A percentile compares a stretch with the other conserved stretches of the same genome.
phyloP scores from a whole-genome alignment of 805 yeast species.

The Yarrowia sp. region DNA sequence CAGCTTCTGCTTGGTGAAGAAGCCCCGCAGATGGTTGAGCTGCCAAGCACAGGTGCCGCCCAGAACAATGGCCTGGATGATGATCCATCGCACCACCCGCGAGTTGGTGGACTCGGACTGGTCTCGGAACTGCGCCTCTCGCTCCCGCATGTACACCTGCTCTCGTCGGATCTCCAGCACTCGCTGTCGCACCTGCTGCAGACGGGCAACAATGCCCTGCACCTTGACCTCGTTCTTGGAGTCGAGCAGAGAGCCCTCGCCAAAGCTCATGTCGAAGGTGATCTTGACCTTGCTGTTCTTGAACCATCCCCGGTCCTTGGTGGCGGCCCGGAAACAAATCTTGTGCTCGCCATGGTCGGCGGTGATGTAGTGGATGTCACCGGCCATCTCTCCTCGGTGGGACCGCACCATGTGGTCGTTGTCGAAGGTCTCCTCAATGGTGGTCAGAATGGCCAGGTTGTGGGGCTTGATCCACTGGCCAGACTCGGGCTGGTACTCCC shows the following conservation, averaged over 20 bases:
- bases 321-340: conserved; percentile 65
- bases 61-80: conserved; percentile 66
- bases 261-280: conserved; percentile 66
- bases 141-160: conserved; percentile 56
- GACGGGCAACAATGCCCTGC: conserved; percentile 51
- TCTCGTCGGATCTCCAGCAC: conserved; percentile 59
- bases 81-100: conserved; percentile 68
- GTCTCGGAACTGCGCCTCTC: conserved; percentile 75
- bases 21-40: conserved; percentile 68
- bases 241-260: conserved; percentile 63
- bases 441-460: conserved; percentile 55
- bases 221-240: conserved; percentile 55
- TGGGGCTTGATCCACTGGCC: conserved; percentile 53
- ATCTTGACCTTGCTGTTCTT: conserved; percentile 60
- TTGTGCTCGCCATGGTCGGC: conserved; percentile 81
- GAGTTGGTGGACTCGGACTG: conserved; percentile 72
- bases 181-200: conserved; percentile 55
- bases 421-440: conserved; percentile 81
- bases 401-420: conserved; percentile 71
- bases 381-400: conserved; percentile 58
- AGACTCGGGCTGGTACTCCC: conserved; percentile 51
- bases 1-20: conserved; percentile 84
- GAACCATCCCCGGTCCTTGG: conserved; percentile 53
- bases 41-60: conserved; percentile 71
- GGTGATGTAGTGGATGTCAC: conserved; percentile 78